A percentile compares a stretch with the other conserved stretches of the same genome.
Evolutionary conservation across 106 monocot genomes (phyloP).

Genomic region (Dendrobium nobile): DNA sequence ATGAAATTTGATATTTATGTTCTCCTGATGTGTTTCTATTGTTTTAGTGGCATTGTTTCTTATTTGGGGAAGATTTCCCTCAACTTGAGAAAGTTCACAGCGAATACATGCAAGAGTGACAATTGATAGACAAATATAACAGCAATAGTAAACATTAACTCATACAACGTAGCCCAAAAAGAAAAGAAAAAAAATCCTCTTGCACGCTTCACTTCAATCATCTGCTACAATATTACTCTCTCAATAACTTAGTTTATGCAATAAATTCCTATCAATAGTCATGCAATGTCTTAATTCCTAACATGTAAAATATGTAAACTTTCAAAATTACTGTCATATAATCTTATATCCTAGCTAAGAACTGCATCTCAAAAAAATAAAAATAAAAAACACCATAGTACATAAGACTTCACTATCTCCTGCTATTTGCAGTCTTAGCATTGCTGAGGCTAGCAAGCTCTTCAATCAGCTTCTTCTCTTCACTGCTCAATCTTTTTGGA

Average conservation of each 20-base stretch:
- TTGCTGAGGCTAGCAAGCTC: constrained; percentile 77
- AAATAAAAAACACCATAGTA: no score
- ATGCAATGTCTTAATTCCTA: no score
- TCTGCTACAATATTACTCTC: neutral
- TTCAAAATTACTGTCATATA: neutral
- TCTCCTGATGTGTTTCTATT: no score
- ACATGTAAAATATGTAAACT: neutral
- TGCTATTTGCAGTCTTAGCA: constrained; percentile 50
- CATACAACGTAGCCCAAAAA: no score
- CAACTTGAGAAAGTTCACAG: no score
- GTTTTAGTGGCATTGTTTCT: no score
- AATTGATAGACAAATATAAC: no score
- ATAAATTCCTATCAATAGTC: neutral
- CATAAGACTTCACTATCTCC: constrained; percentile 27
- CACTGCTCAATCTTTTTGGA: constrained; percentile 77
- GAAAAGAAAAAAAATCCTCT: no score
- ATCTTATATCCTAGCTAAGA: neutral
- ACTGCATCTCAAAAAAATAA: neutral
- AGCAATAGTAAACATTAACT: no score
- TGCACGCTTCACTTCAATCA: neutral
- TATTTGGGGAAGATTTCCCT: no score
- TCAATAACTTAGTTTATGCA: neutral
- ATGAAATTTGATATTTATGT: no score
- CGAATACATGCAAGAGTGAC: no score
- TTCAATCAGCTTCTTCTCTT: constrained; percentile 88